phyloP scores from a whole-genome alignment of 2,329 filamentous ascomycete genomes.

The Cladophialophora chaetospira region DNA sequence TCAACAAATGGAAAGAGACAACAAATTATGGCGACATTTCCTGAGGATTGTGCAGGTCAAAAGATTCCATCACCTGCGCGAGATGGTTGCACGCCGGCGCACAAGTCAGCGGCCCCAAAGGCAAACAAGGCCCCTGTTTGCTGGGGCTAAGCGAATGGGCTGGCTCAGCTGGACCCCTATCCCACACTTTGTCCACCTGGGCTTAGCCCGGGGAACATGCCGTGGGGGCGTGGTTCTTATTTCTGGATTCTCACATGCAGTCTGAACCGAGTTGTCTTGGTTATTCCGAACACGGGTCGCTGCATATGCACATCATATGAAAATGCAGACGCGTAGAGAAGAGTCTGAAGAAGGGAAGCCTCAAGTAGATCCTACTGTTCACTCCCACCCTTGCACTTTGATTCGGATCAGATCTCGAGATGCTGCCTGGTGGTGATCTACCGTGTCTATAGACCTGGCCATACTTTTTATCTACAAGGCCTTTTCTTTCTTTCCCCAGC shows the following conservation, averaged over 20 bases:
- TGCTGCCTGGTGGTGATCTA: no score
- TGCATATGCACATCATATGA: not conserved
- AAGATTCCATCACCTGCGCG: conserved; percentile 7
- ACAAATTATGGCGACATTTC: not conserved
- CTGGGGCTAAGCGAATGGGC: not conserved
- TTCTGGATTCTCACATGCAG: no score
- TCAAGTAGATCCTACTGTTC: no score
- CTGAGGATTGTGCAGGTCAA: not conserved
- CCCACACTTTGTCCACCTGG: not conserved
- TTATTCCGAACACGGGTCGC: no score
- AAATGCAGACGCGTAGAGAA: not conserved
- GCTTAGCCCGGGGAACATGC: not conserved
- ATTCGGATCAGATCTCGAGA: no score
- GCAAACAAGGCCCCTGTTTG: no score
- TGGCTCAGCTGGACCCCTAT: not conserved
- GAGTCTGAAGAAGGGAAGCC: not conserved
- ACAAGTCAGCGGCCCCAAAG: no score
- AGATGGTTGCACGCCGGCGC: no score
- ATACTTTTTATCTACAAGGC: conserved; percentile 12
- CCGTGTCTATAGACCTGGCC: no score
- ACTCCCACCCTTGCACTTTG: no score
- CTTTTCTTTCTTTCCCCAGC: conserved; percentile 29
- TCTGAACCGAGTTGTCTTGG: no score
- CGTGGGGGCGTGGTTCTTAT: no score
- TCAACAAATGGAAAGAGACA: conserved; percentile 2